Conservation (phyloP, 257 asterid genomes). For the Solanum pinnatisectum region DNA sequence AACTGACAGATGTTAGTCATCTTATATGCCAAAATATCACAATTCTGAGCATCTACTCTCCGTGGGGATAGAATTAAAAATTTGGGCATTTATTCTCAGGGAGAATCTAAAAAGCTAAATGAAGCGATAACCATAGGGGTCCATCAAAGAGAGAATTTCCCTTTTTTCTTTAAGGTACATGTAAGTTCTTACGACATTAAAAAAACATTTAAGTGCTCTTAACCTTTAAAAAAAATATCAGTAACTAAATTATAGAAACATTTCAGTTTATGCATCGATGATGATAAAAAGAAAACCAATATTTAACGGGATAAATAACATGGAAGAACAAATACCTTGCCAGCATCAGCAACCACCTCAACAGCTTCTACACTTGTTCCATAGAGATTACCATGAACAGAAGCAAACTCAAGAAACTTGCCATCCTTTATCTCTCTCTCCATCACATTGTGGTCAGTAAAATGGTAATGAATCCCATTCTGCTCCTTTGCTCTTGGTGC, state of each 20-base stretch:
- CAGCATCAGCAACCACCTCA: slow-evolving; percentile 76
- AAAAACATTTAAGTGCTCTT: background rate
- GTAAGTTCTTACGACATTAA: background rate
- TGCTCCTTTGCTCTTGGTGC: slow-evolving; percentile 67
- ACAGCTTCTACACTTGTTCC: slow-evolving; percentile 96
- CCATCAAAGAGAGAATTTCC: background rate
- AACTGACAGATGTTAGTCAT: background rate
- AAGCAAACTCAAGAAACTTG: slow-evolving; percentile 79
- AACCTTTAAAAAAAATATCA: background rate
- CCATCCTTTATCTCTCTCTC: slow-evolving; percentile 61
- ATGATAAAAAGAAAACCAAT: background rate
- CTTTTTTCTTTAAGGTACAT: background rate
- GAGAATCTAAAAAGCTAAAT: background rate
- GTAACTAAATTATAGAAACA: background rate
- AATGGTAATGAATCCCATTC: slow-evolving; percentile 84
- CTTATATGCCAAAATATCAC: background rate
- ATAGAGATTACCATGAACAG: slow-evolving; percentile 94
- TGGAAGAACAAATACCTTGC: slow-evolving; percentile 48
- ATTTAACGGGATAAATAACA: background rate
- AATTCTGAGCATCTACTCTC: background rate
- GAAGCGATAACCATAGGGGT: background rate
- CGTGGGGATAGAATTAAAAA: background rate
- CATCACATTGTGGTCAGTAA: slow-evolving; percentile 52
- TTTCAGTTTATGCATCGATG: background rate
- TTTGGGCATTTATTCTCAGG: background rate